Evolutionary conservation across 495 filamentous ascomycete species (phyloP), one percentile per base, ranked within the genome.

Genomic region (Tuber melanosporum): DNA sequence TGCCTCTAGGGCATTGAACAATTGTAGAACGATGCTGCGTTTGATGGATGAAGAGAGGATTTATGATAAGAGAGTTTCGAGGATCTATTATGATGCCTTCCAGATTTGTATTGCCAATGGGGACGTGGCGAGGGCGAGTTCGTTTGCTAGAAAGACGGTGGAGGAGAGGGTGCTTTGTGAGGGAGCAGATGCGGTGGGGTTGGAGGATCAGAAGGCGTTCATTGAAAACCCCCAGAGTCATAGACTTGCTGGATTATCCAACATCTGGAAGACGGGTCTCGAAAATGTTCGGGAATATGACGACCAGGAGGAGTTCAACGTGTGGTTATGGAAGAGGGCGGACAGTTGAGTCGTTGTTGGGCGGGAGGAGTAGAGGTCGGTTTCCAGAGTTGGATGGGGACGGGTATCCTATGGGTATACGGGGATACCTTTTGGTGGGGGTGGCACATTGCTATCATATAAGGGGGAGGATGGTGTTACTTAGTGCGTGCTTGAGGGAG

Each of bases 21-120:
- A 75, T n/a, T 85, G 84, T 22, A 75, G 76, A 66, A 76, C 75
- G 15, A 76, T 86, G 36, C 49, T 82, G 10, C 69, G 80, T 42
- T 72, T 86, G 49, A 79, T 83, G 42, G 79, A 85, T 70, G 78
- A 84, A 71, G 85, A 87, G 74, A 79, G 77, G 10, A 73, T 83
- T 20, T 77, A 78, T 70, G 83, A 83, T 73, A 80, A 79, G 69
- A 66, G 77, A 26, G 57, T 84, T 26, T 76, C 82, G 20, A 82
- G 85, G 44, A 71, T 83, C 46, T 87, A 86, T 73, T 87, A 85
- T 74, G 87, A 87, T 76, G 82, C 84, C 26, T 87, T 87, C 71
- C 86, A 87, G 79, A 83, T 88, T 36, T 82, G 82, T 75, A 84
- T 84, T 72, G 82, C 85, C 71, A 86, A 87, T 78, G 79, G 85